These are phyloP conservation scores for Syzygium oleosum DNA, from an alignment of 345 rosid genomes.

Conservation along the genomic window DNA sequence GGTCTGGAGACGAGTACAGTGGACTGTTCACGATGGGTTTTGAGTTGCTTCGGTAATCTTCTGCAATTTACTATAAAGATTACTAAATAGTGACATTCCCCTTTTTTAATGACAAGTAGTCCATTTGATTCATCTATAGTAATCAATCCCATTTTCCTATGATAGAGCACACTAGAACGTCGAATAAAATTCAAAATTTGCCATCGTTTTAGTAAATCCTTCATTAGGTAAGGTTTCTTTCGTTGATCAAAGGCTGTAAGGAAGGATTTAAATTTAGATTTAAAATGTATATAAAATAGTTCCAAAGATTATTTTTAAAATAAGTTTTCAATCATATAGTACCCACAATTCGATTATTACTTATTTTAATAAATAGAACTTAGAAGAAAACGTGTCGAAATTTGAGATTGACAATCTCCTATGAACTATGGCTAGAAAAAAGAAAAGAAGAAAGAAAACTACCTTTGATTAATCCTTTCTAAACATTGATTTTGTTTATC, in stretches of 20 bases:
- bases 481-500: not conserved
- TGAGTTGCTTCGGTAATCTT: not conserved
- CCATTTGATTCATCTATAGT: not conserved
- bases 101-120: not conserved
- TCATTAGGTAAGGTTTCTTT: not conserved
- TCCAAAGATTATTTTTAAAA: too few relatives aligned
- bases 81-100: not conserved
- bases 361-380: not conserved
- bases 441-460: not conserved
- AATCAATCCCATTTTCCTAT: not conserved
- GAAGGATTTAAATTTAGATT: not conserved
- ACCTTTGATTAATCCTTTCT: not conserved
- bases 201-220: not conserved
- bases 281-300: not conserved
- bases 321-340: not conserved
- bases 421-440: not conserved
- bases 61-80: not conserved
- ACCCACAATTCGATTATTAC: not conserved
- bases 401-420: not conserved
- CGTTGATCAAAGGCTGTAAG: not conserved
- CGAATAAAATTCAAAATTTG: not conserved
- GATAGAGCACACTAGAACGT: not conserved
- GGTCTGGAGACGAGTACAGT: not conserved
- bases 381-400: not conserved
- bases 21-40: not conserved